Percentiles rank a stretch among this genome's conserved stretches.
These are phyloP conservation scores for Phytophthora multivora DNA, from an alignment of 352 stramenopile species.

Conservation along the genomic window DNA sequence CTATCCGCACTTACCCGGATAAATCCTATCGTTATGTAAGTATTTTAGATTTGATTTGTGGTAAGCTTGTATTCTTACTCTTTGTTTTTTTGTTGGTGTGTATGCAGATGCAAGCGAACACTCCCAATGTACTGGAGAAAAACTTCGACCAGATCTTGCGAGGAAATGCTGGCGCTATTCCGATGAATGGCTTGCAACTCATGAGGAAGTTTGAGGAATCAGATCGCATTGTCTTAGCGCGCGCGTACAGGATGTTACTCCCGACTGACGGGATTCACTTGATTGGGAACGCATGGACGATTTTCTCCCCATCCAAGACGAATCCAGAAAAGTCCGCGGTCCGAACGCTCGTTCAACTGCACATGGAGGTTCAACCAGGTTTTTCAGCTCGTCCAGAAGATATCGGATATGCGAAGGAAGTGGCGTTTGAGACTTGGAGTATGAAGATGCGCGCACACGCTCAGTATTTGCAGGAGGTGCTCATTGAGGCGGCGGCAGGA, in stretches of 20 bases:
- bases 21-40: slow-evolving; percentile 42
- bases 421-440: slow-evolving; percentile 27
- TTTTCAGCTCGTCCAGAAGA: slow-evolving; percentile 17
- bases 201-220: slow-evolving; percentile 35
- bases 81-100: slow-evolving; percentile 4
- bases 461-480: slow-evolving; percentile 25
- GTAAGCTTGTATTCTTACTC: neutral
- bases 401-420: slow-evolving; percentile 16
- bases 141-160: slow-evolving; percentile 31
- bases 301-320: slow-evolving; percentile 19
- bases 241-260: slow-evolving; percentile 23
- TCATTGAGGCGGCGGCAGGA: slow-evolving; percentile 19
- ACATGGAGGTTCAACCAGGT: slow-evolving; percentile 21
- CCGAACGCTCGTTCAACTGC: slow-evolving; percentile 22
- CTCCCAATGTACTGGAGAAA: slow-evolving; percentile 30
- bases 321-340: slow-evolving; percentile 12
- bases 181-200: slow-evolving; percentile 33
- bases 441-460: slow-evolving; percentile 23
- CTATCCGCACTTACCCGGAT: slow-evolving; percentile 21
- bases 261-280: slow-evolving; percentile 27
- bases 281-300: slow-evolving; percentile 12
- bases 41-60: neutral
- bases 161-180: slow-evolving; percentile 3
- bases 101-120: slow-evolving; percentile 21
- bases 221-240: slow-evolving; percentile 24